Evolutionary conservation across 192 early-diverging fungal genomes (phyloP), one percentile per base, ranked within the genome.

Genomic region (Entomortierella parvispora): DNA sequence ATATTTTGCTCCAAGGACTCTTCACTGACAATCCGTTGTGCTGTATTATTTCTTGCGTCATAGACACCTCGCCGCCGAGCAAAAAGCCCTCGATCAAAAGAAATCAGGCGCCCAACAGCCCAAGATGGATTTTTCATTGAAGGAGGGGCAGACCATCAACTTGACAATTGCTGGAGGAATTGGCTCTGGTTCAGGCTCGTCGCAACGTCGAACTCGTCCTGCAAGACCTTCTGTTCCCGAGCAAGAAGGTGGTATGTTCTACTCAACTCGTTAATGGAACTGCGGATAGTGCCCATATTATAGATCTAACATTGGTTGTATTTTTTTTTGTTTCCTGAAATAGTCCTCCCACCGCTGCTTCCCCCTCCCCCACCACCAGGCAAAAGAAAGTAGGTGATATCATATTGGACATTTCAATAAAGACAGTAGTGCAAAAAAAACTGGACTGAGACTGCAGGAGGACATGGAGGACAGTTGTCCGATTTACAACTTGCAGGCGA

Each of bases 81-180:
- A 84, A 43, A 69, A 82, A 45, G 62, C 80, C 2, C 69, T 29
- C 17, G 72, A 81, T 23, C 62, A 75, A 22, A 71, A 65, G 22
- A 80, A 79, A 57, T 23, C 78, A 3, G 80, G 68, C 33, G 56
- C 34, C 28, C 53, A 71, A 32, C 60, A 77, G 42, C 91, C 92
- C 15, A 85, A 90, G 47, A 65, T 90, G 28, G 93, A 95, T 68
- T 95, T 91, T 71, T 91, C 88, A 56, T 76, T 90, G 42, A 95
- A 94, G 61, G 92, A 90, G 29, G 93, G 93, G 6, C 87, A 93
- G 65, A 95, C 88, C 5, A 90, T 95, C 58, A 91, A 79, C 33
- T 90, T 94, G 52, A 87, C 83, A 17, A 84, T 95, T 63, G 92
- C 91, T 9, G 84, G 83, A 12, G 86, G 90, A 53, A 46, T 37